Base-by-base conservation (phyloP, 2,329 filamentous ascomycete species). In the Diaporthe sp. region DNA sequence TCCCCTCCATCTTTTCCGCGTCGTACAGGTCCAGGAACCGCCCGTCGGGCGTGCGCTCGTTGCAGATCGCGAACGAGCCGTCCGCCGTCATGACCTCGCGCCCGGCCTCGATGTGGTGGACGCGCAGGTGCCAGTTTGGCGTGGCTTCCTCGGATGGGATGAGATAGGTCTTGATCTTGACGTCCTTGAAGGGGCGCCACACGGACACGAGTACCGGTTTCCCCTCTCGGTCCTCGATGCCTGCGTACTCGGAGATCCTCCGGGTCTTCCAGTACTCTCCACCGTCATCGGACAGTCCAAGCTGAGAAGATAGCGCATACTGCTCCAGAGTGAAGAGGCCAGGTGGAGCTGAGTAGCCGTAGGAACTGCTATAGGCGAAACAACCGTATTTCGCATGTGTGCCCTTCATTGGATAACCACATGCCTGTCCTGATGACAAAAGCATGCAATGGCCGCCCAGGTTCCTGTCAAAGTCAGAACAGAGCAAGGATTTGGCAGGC, bases 351-450 rank as follows among this genome's bases (percentile, higher is more conserved):
- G 92, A 94, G 84, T 95, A 96, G 28, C 89, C 93, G 82, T 94
- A 96, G 0, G 92, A 90, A 71, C 92, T 92, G 80, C 91, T 94
- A 84, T 96, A 96, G 8, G 93, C 93, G 81, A 96, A 95, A 76
- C 91, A 90, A 62, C 94, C 94, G 82, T 96, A 96, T 81, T 96
- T 96, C 77, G 94, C 93, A 82, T 96, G 94, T 0, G 94, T 94
- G 72, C 93, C 94, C 83, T 94, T 94, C 87, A 96, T 92, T 0
- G 94, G 92, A 81, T 96, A 96, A 82, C 94, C 92, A 83, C 94
- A 96, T n/a, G 92, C 92, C 82, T 96, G 94, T 1, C 94, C 94
- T 0, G 92, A 94, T 5, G 91, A 93, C 10, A 96, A 88, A 34
- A 96, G 87, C 87, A 95, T 94, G 61, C 92, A 92, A 82, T 96